Conservation (phyloP, 805 yeast species). For the Vanderwaltozyma verrucispora region DNA sequence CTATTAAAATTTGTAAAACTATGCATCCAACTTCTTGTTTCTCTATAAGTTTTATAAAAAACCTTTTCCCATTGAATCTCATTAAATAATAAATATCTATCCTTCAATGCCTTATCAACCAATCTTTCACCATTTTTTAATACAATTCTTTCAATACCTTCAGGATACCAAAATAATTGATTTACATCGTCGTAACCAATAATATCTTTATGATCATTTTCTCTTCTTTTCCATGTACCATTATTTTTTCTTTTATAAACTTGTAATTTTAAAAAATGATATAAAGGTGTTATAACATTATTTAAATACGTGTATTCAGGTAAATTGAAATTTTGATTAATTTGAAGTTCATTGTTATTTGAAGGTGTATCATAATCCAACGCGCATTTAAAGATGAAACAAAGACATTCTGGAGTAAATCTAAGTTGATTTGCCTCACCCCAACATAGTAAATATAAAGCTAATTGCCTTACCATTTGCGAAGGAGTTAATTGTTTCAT, state of each 20-base stretch:
- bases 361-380: slow-evolving; percentile 58
- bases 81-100: slow-evolving; percentile 45
- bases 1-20: slow-evolving; percentile 63
- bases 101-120: slow-evolving; percentile 43
- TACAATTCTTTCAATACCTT: slow-evolving; percentile 51
- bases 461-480: slow-evolving; percentile 59
- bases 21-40: slow-evolving; percentile 70
- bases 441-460: slow-evolving; percentile 70
- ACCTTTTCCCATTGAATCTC: slow-evolving; percentile 57
- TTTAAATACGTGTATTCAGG: slow-evolving; percentile 47
- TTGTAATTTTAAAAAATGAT: slow-evolving; percentile 56
- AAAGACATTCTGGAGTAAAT: slow-evolving; percentile 82
- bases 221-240: slow-evolving; percentile 51
- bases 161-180: slow-evolving; percentile 75
- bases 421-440: slow-evolving; percentile 83
- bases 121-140: slow-evolving; percentile 36
- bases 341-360: too few species aligned
- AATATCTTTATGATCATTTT: slow-evolving; percentile 57
- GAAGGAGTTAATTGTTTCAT: slow-evolving; percentile 45
- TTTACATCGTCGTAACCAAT: slow-evolving; percentile 89
- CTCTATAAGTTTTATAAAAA: slow-evolving; percentile 66
- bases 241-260: slow-evolving; percentile 39
- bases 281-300: slow-evolving; percentile 66
- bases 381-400: slow-evolving; percentile 77
- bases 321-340: slow-evolving; percentile 3